Evolutionary conservation across 2,329 filamentous ascomycete genomes (phyloP).

Genomic region (Didymella exigua): DNA sequence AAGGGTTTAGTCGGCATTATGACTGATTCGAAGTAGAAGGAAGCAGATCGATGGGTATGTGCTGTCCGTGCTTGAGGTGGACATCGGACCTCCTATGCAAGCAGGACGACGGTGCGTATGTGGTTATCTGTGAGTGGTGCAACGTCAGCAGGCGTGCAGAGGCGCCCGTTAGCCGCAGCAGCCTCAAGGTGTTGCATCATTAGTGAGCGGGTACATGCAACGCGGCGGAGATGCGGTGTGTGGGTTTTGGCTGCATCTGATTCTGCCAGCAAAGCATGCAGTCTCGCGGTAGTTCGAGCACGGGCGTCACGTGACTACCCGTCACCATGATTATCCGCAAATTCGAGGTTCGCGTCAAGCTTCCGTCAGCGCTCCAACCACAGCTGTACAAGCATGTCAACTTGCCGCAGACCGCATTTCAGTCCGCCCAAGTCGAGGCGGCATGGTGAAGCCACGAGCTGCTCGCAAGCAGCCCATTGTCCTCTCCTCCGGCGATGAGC

Average conservation of each 20-base stretch:
- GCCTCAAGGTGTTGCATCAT: constrained; percentile 23
- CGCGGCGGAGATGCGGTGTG: constrained; percentile 11
- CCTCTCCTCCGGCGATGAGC: constrained; percentile 45
- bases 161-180: constrained; percentile 28
- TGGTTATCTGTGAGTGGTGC: constrained; percentile 45
- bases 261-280: constrained; percentile 9
- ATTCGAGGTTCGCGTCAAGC: constrained; percentile 16
- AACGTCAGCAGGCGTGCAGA: constrained; percentile 21
- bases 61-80: constrained; percentile 26
- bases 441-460: constrained; percentile 49
- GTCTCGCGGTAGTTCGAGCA: background rate
- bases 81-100: constrained; percentile 37
- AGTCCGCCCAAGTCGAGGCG: constrained; percentile 35
- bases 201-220: constrained; percentile 20
- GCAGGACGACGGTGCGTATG: constrained; percentile 30
- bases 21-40: constrained; percentile 18
- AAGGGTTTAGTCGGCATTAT: constrained; percentile 10
- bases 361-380: constrained; percentile 13
- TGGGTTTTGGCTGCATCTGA: constrained; percentile 3
- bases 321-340: background rate
- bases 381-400: constrained; percentile 38
- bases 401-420: constrained; percentile 20
- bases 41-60: constrained; percentile 30
- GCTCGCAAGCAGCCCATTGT: constrained; percentile 46
- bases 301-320: constrained; percentile 4